Evolutionary conservation across 1,139 yeast species (phyloP).

Genomic region (Blastobotrys serpentis): DNA sequence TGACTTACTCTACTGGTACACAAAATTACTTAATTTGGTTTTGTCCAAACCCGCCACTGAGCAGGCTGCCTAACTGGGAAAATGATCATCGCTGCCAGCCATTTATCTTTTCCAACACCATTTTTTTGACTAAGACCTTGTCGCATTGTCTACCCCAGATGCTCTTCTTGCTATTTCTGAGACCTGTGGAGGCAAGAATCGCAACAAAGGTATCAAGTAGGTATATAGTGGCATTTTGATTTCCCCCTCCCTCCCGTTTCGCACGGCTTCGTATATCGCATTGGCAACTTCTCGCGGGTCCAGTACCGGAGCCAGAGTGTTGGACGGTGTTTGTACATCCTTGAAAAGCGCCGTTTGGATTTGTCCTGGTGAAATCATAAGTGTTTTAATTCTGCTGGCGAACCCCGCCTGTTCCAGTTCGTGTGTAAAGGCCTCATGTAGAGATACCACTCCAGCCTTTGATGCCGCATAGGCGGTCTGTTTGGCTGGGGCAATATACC

Average conservation of each 20-base stretch:
- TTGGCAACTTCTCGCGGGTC: constrained; percentile 65
- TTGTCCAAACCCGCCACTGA: neutral
- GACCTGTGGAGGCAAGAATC: constrained; percentile 73
- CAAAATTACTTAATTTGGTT: neutral
- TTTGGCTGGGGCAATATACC: constrained; percentile 80
- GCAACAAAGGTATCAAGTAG: constrained; percentile 63
- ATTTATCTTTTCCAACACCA: no score
- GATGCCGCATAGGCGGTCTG: constrained; percentile 85
- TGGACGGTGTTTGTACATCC: constrained; percentile 69
- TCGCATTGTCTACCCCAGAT: constrained; percentile 58
- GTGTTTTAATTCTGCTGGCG: constrained; percentile 46
- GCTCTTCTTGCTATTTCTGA: constrained; percentile 52
- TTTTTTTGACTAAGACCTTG: no score
- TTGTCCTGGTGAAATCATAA: constrained; percentile 87
- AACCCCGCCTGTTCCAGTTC: constrained; percentile 44
- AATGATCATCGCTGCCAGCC: no score
- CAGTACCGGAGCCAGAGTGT: constrained; percentile 75
- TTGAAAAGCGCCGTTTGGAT: constrained; percentile 68
- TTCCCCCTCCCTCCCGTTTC: constrained; percentile 64
- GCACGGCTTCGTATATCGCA: constrained; percentile 55
- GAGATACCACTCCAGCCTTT: constrained; percentile 78
- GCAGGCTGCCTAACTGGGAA: neutral
- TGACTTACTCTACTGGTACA: neutral
- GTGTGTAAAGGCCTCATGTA: constrained; percentile 77
- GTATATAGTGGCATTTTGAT: constrained; percentile 75